phyloP scores from a whole-genome alignment of 345 rosid species.

The Microthlaspi erraticum region DNA sequence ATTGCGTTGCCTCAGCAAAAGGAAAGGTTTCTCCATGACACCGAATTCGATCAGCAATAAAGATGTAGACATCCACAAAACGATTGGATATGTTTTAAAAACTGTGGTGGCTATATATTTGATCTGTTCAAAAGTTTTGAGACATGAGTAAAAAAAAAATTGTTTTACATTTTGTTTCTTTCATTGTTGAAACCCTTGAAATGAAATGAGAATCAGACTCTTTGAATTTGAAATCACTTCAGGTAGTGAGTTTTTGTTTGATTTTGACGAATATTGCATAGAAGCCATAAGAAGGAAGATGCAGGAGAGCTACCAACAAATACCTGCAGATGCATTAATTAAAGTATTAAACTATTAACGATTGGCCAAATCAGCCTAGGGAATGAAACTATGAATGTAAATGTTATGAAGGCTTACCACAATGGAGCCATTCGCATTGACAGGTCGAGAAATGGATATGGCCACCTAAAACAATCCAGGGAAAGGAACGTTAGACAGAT shows the following conservation, averaged over 20 bases:
- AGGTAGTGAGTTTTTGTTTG: slow-evolving; percentile 44
- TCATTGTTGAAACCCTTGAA: slow-evolving; percentile 9
- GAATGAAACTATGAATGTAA: slow-evolving; percentile 1
- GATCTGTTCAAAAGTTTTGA: slow-evolving; percentile 2
- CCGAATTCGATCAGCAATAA: neutral
- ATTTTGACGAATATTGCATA: slow-evolving; percentile 50
- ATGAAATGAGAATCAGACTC: slow-evolving; percentile 4
- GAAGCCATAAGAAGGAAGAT: slow-evolving; percentile 62
- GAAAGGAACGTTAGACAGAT: slow-evolving; percentile 14
- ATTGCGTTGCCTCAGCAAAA: neutral
- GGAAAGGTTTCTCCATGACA: neutral
- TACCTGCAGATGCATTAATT: slow-evolving; percentile 51
- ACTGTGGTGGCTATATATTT: neutral
- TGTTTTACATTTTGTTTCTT: neutral
- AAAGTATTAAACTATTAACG: neutral
- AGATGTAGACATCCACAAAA: neutral
- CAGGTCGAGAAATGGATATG: slow-evolving; percentile 71
- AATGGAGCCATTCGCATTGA: slow-evolving; percentile 61
- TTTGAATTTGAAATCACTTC: neutral
- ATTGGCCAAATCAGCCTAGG: neutral
- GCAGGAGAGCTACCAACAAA: slow-evolving; percentile 55
- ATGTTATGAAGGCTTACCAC: slow-evolving; percentile 52
- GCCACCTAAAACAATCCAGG: slow-evolving; percentile 58
- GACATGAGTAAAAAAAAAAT: neutral
- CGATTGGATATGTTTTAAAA: neutral